Evolutionary conservation across 192 early-diverging fungal species (phyloP).

Genomic region (Backusella liffmaniae): DNA sequence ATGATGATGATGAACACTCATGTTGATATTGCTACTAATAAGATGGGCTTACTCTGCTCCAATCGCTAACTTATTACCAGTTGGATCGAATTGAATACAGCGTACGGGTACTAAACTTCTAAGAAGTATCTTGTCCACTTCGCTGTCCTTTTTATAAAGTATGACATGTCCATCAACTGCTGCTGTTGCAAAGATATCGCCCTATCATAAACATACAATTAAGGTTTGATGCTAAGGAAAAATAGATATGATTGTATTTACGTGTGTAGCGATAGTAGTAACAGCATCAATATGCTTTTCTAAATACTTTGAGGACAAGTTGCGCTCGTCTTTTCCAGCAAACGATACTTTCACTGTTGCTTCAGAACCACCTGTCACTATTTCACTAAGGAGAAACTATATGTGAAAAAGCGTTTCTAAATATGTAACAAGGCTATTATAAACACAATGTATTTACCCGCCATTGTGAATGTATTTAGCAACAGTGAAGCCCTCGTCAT

Average conservation of each 20-base stretch:
- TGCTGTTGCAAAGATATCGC: slow-evolving; percentile 22
- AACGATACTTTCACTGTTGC: background rate
- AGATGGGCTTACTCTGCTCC: slow-evolving; percentile 33
- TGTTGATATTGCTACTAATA: background rate
- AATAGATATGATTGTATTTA: background rate
- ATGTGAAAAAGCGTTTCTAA: background rate
- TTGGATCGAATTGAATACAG: slow-evolving; percentile 15
- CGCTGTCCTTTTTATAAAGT: slow-evolving; percentile 13
- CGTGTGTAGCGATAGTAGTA: background rate
- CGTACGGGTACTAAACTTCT: slow-evolving; percentile 33
- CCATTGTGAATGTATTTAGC: background rate
- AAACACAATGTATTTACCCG: background rate
- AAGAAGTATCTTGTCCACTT: slow-evolving; percentile 20
- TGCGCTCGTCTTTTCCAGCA: background rate
- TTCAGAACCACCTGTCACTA: background rate
- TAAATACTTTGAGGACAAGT: background rate
- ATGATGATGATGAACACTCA: background rate
- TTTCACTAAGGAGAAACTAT: background rate
- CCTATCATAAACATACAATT: background rate
- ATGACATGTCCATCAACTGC: slow-evolving; percentile 30
- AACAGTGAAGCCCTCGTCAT: background rate
- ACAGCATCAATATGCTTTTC: background rate
- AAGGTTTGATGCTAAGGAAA: background rate
- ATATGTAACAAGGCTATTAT: background rate
- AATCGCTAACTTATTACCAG: slow-evolving; percentile 32